Evolutionary conservation across 2,329 filamentous ascomycete species (phyloP).

Genomic region (Aspergillus sojae): DNA sequence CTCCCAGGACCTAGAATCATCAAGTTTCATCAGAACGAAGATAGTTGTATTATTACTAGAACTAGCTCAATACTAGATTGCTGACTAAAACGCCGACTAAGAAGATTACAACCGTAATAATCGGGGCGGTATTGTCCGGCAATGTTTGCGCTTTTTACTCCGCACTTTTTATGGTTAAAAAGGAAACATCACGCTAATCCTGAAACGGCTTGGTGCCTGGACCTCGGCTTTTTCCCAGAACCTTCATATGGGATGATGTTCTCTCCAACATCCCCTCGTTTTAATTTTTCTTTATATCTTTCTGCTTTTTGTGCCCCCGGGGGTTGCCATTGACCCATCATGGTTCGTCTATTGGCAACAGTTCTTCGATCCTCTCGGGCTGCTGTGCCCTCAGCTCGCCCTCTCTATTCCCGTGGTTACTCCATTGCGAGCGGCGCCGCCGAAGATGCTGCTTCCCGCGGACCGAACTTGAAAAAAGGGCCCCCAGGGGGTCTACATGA

Average conservation of each 20-base stretch:
- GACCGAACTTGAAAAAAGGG: background rate
- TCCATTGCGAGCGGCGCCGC: background rate
- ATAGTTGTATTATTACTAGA: too few species aligned
- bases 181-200: background rate
- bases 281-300: background rate
- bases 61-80: too few species aligned
- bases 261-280: background rate
- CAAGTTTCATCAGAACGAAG: too few species aligned
- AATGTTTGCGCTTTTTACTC: background rate
- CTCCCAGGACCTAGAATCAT: too few species aligned
- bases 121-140: background rate
- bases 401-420: slow-evolving; percentile 12
- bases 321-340: slow-evolving; percentile 5
- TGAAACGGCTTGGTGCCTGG: background rate
- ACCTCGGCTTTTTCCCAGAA: background rate
- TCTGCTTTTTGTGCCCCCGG: background rate
- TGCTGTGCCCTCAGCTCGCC: slow-evolving; percentile 7
- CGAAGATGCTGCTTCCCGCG: background rate
- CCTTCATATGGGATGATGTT: background rate
- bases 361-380: slow-evolving; percentile 13
- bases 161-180: background rate
- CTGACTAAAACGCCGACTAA: too few species aligned
- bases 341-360: slow-evolving; percentile 15
- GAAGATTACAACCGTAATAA: too few species aligned
- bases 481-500: background rate